Conservation (phyloP, 2,329 filamentous ascomycete species). For the Microdochium trichocladiopsis region DNA sequence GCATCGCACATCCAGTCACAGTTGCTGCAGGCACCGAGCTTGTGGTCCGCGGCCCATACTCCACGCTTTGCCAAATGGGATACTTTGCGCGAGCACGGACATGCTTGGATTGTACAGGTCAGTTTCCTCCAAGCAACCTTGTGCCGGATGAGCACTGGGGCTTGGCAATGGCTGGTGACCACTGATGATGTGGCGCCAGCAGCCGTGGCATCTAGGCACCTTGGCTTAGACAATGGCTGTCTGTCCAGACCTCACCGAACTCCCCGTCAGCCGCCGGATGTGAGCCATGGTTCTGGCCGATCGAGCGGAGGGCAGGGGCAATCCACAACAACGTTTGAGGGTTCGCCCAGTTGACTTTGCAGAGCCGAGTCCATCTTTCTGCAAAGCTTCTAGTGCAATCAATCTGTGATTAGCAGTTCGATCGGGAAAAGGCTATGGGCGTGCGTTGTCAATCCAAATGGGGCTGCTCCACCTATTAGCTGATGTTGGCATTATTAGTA, state of each 20-base stretch:
- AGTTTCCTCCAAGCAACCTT: background rate
- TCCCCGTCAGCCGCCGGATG: background rate
- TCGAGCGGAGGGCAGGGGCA: background rate
- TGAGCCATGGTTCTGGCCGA: background rate
- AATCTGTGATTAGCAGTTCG: background rate
- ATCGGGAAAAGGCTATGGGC: background rate
- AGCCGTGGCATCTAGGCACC: background rate
- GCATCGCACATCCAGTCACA: background rate
- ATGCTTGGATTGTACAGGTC: background rate
- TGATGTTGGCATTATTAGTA: background rate
- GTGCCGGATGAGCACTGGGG: background rate
- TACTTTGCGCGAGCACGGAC: background rate
- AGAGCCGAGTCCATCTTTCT: background rate
- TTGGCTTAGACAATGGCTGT: background rate
- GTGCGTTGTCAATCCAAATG: background rate
- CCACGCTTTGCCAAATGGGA: background rate
- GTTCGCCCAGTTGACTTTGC: background rate
- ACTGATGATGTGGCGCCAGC: background rate
- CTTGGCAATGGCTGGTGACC: background rate
- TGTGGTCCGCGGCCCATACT: background rate
- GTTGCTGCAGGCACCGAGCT: background rate
- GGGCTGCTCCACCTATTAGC: background rate
- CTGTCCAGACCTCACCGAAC: background rate
- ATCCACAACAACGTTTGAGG: background rate
- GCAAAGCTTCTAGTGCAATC: background rate